Evolutionary conservation across 1,284 basidiomycete genomes (phyloP).

Genomic region (Schizopora paradoxa): DNA sequence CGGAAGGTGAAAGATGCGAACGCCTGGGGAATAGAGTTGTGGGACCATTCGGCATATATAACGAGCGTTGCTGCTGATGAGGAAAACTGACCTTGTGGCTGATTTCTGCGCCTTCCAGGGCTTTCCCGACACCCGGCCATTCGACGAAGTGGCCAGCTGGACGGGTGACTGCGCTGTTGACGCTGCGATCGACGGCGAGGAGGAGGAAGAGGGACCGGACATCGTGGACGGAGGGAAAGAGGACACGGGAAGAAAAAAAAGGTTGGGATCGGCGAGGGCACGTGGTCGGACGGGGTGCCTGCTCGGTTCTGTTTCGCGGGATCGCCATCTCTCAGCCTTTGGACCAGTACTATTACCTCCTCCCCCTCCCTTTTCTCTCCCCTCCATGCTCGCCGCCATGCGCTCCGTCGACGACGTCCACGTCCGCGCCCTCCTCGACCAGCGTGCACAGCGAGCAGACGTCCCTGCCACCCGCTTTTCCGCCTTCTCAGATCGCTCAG

Average conservation of each 20-base stretch:
- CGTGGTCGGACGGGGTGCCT: constrained; percentile 1
- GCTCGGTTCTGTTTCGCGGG: constrained; percentile 24
- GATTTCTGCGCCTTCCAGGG: constrained; percentile 60
- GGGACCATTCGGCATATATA: constrained; percentile 1
- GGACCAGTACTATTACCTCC: constrained; percentile 21
- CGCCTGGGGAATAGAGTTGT: constrained; percentile 39
- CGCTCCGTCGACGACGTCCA: constrained; percentile 39
- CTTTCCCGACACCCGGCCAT: constrained; percentile 61
- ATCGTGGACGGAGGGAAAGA: not conserved
- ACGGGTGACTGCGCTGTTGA: constrained; percentile 20
- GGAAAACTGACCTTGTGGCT: constrained; percentile 51
- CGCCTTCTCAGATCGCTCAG: constrained; percentile 50
- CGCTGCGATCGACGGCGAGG: constrained; percentile 5
- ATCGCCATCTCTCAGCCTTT: too few relatives aligned
- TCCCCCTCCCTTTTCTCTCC: constrained; percentile 18
- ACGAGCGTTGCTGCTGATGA: not conserved
- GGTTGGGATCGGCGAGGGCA: constrained; percentile 1
- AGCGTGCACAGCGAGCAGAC: constrained; percentile 46
- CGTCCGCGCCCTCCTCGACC: constrained; percentile 47
- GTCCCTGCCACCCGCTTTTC: constrained; percentile 38
- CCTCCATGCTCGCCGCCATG: constrained; percentile 16
- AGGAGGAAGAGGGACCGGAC: constrained; percentile 7
- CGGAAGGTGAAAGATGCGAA: constrained; percentile 56
- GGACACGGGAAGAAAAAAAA: constrained; percentile 5
- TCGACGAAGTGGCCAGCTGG: constrained; percentile 46